Evolutionary conservation across 2,329 filamentous ascomycete species (phyloP).

Genomic region (Calonectria hawksworthii): DNA sequence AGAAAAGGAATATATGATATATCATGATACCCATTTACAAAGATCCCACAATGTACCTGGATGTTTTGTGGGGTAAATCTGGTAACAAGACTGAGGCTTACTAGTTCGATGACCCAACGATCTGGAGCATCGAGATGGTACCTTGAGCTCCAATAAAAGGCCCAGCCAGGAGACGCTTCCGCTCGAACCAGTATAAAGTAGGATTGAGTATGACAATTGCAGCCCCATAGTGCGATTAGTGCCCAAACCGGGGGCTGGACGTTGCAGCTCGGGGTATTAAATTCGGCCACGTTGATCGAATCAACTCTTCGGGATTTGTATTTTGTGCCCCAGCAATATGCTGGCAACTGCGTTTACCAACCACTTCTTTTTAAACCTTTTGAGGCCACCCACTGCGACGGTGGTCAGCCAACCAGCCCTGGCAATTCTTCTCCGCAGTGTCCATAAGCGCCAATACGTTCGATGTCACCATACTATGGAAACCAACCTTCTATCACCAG

Average conservation of each 20-base stretch:
- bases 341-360: not conserved
- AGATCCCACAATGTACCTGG: not conserved
- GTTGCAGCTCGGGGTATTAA: not conserved
- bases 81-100: not conserved
- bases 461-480: not conserved
- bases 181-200: not conserved
- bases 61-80: not conserved
- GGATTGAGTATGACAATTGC: not conserved
- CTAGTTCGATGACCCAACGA: not conserved
- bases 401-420: not conserved
- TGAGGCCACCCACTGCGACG: not conserved
- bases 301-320: not conserved
- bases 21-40: not conserved
- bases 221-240: not conserved
- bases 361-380: not conserved
- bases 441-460: not conserved
- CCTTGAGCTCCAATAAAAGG: not conserved
- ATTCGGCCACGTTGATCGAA: not conserved
- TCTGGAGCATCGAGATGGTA: not conserved
- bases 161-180: not conserved
- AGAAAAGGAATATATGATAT: not conserved
- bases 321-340: not conserved
- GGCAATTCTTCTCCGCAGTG: not conserved
- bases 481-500: not conserved
- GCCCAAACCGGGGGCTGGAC: not conserved